phyloP scores from a whole-genome alignment of 1,284 basidiomycete species.

The Leccinum huronense region DNA sequence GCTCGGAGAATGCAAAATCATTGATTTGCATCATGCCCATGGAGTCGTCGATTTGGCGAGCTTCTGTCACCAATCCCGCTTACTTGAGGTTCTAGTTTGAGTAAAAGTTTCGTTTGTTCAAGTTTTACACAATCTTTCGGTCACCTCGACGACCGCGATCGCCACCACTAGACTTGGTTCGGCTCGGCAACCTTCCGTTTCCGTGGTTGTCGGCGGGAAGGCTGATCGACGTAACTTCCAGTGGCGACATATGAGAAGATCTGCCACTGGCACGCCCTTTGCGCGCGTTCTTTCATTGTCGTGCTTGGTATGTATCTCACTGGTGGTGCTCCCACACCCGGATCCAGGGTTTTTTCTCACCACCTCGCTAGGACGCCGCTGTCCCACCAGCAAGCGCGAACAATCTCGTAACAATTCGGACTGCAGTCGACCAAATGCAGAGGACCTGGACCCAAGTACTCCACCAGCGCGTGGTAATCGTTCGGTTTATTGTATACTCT shows the following conservation, averaged over 20 bases:
- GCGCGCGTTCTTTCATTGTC: conserved; percentile 25
- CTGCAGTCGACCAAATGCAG: conserved; percentile 9
- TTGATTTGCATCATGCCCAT: background rate
- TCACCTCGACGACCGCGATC: conserved; percentile 4
- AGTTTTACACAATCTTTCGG: conserved; percentile 13
- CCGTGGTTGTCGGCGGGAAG: conserved; percentile 18
- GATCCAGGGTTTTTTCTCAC: conserved; percentile 26
- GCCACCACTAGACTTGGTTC: background rate
- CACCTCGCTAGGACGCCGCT: conserved; percentile 17
- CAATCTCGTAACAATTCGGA: conserved; percentile 26
- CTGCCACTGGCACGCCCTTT: conserved; percentile 28
- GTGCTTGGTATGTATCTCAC: conserved; percentile 9
- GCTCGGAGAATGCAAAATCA: conserved; percentile 8
- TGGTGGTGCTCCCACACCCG: conserved; percentile 17
- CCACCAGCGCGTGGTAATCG: conserved; percentile 31
- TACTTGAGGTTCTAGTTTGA: conserved; percentile 4
- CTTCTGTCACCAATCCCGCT: conserved; percentile 1
- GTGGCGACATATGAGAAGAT: conserved; percentile 22
- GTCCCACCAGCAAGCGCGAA: conserved; percentile 18
- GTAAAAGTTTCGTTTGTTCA: conserved; percentile 7
- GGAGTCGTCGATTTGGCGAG: conserved; percentile 4
- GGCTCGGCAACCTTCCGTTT: conserved; percentile 11
- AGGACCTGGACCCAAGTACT: conserved; percentile 33
- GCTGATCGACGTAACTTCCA: conserved; percentile 15
- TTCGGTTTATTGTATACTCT: conserved; percentile 18